Evolutionary conservation across 768 basidiomycete species (phyloP).

Genomic region (Trametes punicea): DNA sequence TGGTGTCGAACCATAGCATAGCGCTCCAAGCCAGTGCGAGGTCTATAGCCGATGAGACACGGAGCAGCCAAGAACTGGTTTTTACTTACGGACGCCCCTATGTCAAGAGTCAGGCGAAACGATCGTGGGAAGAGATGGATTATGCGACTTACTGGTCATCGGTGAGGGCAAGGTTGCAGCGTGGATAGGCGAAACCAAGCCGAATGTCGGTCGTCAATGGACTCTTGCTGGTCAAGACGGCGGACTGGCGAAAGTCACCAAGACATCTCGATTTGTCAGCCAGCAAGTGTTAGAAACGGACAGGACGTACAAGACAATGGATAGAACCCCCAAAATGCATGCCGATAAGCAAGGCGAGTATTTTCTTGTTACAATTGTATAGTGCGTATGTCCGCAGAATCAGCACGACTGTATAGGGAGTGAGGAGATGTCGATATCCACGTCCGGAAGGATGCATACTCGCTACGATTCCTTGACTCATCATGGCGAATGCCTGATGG

Average conservation of each 20-base stretch:
- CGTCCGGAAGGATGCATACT: background rate
- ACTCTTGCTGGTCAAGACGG: slow-evolving; percentile 9
- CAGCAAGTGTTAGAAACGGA: background rate
- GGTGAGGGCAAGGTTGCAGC: slow-evolving; percentile 4
- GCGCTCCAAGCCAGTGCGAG: slow-evolving; percentile 5
- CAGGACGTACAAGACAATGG: slow-evolving; percentile 1
- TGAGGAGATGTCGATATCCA: background rate
- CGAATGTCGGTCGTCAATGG: background rate
- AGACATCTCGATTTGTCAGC: background rate
- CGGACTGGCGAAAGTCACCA: background rate
- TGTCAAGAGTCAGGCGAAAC: too few species aligned
- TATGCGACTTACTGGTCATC: slow-evolving; percentile 4
- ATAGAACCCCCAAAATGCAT: slow-evolving; percentile 9
- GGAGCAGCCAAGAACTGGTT: background rate
- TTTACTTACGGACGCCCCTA: slow-evolving; percentile 12
- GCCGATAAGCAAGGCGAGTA: slow-evolving; percentile 11
- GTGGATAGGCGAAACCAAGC: background rate
- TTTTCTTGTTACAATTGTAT: slow-evolving; percentile 20
- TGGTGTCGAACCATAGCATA: slow-evolving; percentile 8
- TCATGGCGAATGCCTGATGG: slow-evolving; percentile 5
- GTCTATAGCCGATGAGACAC: background rate
- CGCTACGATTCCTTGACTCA: slow-evolving; percentile 6
- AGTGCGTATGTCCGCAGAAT: slow-evolving; percentile 26
- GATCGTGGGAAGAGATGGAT: too few species aligned
- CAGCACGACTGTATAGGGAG: slow-evolving; percentile 17